These are phyloP conservation scores for Euptelea pleiosperma DNA, from an alignment of 164 flowering plant species.

Conservation along the genomic window DNA sequence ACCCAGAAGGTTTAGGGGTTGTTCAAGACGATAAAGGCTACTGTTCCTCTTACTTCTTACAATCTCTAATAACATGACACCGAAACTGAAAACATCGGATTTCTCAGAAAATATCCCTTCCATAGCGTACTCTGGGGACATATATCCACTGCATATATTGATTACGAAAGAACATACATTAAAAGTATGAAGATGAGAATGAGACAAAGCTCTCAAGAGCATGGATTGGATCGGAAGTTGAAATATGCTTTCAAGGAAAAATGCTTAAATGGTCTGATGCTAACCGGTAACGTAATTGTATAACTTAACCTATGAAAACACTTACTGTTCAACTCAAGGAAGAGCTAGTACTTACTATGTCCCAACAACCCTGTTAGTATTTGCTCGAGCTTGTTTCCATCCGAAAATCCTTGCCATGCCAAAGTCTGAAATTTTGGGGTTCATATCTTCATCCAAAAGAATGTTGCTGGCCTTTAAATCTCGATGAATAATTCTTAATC, in stretches of 20 bases:
- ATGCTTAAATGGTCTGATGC: too few relatives aligned
- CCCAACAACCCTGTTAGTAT: slow-evolving; percentile 24
- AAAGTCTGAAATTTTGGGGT: slow-evolving; percentile 54
- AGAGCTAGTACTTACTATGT: slow-evolving; percentile 6
- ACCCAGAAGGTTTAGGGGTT: slow-evolving; percentile 9
- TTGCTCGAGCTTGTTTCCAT: slow-evolving; percentile 32
- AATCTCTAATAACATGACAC: slow-evolving; percentile 39
- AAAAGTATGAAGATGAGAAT: too few relatives aligned
- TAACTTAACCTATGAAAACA: too few relatives aligned
- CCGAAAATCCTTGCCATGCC: slow-evolving; percentile 43
- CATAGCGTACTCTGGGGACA: slow-evolving; percentile 4
- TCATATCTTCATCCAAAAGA: slow-evolving; percentile 31
- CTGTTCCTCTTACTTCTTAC: slow-evolving; percentile 31
- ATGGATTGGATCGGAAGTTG: too few relatives aligned
- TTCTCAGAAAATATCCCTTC: slow-evolving; percentile 13
- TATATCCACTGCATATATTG: slow-evolving; percentile 21
- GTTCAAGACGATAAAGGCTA: slow-evolving; percentile 8
- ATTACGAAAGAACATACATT: too few relatives aligned
- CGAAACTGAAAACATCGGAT: slow-evolving; percentile 49
- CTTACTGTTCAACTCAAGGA: too few relatives aligned
- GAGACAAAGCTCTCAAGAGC: too few relatives aligned
- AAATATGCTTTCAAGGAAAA: too few relatives aligned
- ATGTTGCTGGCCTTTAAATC: slow-evolving; percentile 8
- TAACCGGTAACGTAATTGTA: too few relatives aligned
- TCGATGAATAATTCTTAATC: slow-evolving; percentile 31